Evolutionary conservation across 306 rosid species (phyloP), one percentile per base, ranked within the genome.

Genomic region (Trifolium fragiferum): DNA sequence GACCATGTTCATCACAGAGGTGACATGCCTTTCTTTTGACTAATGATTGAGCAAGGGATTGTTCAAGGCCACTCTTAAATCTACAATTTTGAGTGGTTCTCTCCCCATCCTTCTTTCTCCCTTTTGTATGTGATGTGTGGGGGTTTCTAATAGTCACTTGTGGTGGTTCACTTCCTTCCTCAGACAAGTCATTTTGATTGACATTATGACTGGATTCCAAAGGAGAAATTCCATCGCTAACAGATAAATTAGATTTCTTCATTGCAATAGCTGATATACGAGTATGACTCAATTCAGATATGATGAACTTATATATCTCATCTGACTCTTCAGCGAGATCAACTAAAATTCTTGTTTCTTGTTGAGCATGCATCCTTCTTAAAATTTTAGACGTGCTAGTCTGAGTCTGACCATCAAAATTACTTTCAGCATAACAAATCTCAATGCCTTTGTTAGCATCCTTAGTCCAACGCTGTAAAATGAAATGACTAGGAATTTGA

Each of bases 351-450:
- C 10, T 64, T 18, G 69, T 14, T 64, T 64, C 19, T 66, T 43
- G 6, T 66, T 20, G 71, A 12, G 7, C 13, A 43, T 66, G 55
- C 71, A 66, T 23, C 16, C 38, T 41, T 41, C 37, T 66, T 59
- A 59, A 59, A 27, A 59, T 30, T 41, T 59, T 59, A 13, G 66
- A 8, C 14, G 66, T 59, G 3, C 15, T 8, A 27, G 8, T 5
- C 6, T 59, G 66, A 30, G n/a, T n/a, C n/a, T n/a, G n/a, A n/a
- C 11, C 19, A 59, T 30, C 66, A 59, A 57, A 10, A 10, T 11
- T 11, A 4, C 5, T 21, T 57, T 21, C 13, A 57, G 63, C 3
- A 57, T 57, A 3, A 23, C 7, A 9, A 23, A 57, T 5, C 0
- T 21, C 33, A 23, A 57, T 57, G 3, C 15, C 33, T 57, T 23